Conservation (phyloP, 2,329 filamentous ascomycete genomes). For the Pyricularia pennisetigena region DNA sequence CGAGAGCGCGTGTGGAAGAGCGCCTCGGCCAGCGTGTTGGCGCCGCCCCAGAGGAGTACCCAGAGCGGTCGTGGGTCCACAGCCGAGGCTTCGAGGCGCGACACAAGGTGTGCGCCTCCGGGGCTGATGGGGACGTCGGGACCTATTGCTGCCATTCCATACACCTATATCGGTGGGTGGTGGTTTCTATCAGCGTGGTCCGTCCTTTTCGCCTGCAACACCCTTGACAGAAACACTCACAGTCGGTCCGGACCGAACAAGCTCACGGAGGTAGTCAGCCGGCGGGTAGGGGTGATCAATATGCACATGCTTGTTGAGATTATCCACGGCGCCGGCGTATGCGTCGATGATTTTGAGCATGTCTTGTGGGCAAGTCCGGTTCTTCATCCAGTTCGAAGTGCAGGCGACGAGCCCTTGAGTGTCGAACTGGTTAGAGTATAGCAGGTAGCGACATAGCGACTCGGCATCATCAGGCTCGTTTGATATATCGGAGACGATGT, state of each 20-base stretch:
- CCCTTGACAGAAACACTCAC: background rate
- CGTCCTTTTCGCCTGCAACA: no score
- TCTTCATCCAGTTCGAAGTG: conserved; percentile 34
- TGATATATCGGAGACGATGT: conserved; percentile 32
- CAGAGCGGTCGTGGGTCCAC: conserved; percentile 28
- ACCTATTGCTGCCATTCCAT: conserved; percentile 12
- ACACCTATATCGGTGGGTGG: background rate
- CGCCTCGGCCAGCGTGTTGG: conserved; percentile 36
- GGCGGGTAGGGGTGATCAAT: conserved; percentile 29
- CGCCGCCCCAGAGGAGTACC: conserved; percentile 38
- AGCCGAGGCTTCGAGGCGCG: background rate
- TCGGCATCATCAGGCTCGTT: conserved; percentile 35
- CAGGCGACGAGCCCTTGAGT: conserved; percentile 31
- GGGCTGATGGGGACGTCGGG: conserved; percentile 20
- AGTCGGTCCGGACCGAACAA: conserved; percentile 26
- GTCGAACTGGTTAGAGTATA: conserved; percentile 33
- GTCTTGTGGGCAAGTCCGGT: conserved; percentile 26
- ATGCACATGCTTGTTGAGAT: conserved; percentile 36
- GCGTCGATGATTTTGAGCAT: conserved; percentile 31
- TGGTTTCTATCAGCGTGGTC: background rate
- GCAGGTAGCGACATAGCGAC: conserved; percentile 30
- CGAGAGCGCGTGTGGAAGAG: conserved; percentile 26
- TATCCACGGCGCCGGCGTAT: conserved; percentile 31
- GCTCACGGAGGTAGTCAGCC: conserved; percentile 20
- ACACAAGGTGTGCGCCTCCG: conserved; percentile 26